phyloP scores from a whole-genome alignment of 805 yeast genomes.

The Saccharomycopsis fodiens region DNA sequence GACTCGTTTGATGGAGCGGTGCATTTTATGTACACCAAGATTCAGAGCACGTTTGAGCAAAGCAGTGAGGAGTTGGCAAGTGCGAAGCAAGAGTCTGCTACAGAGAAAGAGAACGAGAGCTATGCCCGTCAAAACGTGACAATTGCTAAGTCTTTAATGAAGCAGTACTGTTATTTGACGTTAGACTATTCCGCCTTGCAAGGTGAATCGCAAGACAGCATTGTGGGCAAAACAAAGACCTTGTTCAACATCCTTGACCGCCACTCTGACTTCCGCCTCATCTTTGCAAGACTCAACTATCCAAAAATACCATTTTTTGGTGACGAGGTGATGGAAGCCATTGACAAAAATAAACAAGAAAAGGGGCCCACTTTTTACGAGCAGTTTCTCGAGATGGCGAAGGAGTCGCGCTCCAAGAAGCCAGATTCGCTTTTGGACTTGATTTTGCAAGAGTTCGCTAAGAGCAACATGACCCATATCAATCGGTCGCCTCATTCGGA shows the following conservation, averaged over 20 bases:
- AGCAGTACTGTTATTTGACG: background rate
- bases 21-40: background rate
- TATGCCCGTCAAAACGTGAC: background rate
- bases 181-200: background rate
- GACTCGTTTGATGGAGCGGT: background rate
- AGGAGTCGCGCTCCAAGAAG: background rate
- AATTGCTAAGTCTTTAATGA: background rate
- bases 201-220: background rate
- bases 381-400: background rate
- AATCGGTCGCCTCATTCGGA: background rate
- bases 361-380: background rate
- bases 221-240: background rate
- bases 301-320: conserved; percentile 4
- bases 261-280: background rate
- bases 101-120: background rate
- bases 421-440: background rate
- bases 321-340: background rate
- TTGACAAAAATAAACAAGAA: background rate
- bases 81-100: background rate
- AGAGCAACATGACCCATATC: conserved; percentile 3
- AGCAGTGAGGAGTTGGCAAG: background rate
- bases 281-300: background rate
- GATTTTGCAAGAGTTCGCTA: conserved; percentile 3
- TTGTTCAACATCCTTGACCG: background rate
- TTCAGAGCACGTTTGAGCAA: background rate